Evolutionary conservation across 2,329 filamentous ascomycete species (phyloP), one percentile per base, ranked within the genome.

Genomic region (Penicillium psychrosexuale): DNA sequence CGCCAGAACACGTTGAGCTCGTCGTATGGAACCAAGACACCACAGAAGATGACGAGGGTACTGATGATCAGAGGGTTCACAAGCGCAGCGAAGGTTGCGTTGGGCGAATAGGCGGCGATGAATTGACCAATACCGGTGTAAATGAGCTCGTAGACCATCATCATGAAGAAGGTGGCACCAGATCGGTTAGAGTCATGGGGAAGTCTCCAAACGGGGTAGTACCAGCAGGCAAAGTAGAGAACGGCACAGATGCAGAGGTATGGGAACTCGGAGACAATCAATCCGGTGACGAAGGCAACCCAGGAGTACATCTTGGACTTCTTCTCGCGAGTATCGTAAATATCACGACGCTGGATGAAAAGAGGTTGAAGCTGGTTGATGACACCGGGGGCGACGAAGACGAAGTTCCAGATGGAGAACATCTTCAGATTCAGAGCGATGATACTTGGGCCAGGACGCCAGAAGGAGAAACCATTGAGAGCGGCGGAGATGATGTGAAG

Each of bases 21-120:
- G 1, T 71, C 56, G 66, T 88, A 90, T 0, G 87, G 83, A 1
- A 86, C 80, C 2, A 90, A 81, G 12, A 90, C 83, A 48, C 88
- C 88, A 69, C 88, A 89, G 77, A 90, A 90, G 3, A 87, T 73
- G 12, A 80, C 79, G 59, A 89, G 86, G 71, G 86, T 82, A 66
- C 89, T 83, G 72, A 90, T 86, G 77, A 90, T 86, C 74, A 90
- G 85, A 0, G 87, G 87, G 65, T 90, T 89, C 42, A 83, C 83
- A 56, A 90, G 88, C 47, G 88, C 84, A 0, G 87, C 88, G 69
- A 90, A 90, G 50, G 79, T 84, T 0, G 89, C 74, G 57, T 78
- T 78, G 36, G 74, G 88, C 0, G 88, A 86, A 67, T 90, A 90
- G 0, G 90, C 88, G 53, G 85, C 87, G 60, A 92, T 88, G 84